Evolutionary conservation across 345 rosid genomes (phyloP).

Genomic region (Populus simonii): DNA sequence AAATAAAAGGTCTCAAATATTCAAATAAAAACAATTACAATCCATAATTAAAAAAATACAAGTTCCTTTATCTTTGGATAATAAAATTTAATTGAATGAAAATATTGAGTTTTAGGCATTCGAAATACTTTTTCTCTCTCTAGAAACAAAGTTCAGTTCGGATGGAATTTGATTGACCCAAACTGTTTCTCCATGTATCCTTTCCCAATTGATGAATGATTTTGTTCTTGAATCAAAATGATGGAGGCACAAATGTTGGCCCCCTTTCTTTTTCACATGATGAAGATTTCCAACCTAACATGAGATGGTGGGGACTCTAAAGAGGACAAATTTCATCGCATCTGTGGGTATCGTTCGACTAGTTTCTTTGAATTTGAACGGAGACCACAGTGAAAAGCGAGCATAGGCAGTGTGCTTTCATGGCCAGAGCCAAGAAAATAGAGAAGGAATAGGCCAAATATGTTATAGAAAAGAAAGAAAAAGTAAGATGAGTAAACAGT

Average conservation of each 20-base stretch:
- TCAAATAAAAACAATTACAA: no score
- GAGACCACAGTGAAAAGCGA: neutral
- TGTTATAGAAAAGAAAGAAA: neutral
- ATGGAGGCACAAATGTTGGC: neutral
- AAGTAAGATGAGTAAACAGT: neutral
- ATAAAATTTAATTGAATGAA: no score
- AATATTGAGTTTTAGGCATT: no score
- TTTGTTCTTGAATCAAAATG: neutral
- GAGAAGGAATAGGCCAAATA: neutral
- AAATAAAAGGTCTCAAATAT: no score
- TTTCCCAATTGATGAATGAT: conserved; percentile 1
- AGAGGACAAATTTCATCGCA: neutral
- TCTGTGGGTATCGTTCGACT: neutral
- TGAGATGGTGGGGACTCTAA: neutral
- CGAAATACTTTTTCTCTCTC: no score
- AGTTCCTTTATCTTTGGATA: no score
- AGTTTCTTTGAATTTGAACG: neutral
- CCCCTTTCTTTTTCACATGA: neutral
- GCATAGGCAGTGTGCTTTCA: neutral
- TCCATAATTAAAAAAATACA: no score
- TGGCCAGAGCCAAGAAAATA: neutral
- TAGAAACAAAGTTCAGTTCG: no score
- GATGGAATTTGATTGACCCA: no score
- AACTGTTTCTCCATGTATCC: no score
- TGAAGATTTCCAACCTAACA: neutral